Evolutionary conservation across 371 early-diverging fungal genomes (phyloP).

Genomic region (Lichtheimia hyalospora): DNA sequence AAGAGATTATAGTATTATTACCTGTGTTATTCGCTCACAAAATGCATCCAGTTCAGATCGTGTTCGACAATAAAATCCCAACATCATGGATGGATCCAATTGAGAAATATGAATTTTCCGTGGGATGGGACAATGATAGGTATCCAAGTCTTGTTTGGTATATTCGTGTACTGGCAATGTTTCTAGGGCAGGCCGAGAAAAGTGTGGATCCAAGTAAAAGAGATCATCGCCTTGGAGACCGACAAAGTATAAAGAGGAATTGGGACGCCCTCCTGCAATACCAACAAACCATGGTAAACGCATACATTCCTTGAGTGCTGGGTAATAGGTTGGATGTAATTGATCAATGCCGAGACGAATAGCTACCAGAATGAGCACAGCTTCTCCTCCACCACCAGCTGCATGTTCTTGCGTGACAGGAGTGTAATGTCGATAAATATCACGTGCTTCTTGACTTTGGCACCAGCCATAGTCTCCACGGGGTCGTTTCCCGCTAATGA

Average conservation of each 20-base stretch:
- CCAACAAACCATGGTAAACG: constrained; percentile 80
- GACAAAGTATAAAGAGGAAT: constrained; percentile 91
- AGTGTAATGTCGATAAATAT: constrained; percentile 26
- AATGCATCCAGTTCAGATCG: constrained; percentile 66
- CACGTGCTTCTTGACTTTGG: constrained; percentile 27
- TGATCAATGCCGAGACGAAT: constrained; percentile 87
- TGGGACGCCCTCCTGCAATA: constrained; percentile 94
- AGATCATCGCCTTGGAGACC: constrained; percentile 83
- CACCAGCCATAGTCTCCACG: constrained; percentile 34
- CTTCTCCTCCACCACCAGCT: constrained; percentile 37
- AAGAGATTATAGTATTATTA: constrained; percentile 16
- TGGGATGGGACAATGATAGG: constrained; percentile 82
- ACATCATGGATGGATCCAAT: constrained; percentile 91
- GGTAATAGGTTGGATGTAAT: constrained; percentile 83
- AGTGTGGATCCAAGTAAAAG: constrained; percentile 95
- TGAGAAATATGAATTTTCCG: constrained; percentile 71
- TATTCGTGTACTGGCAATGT: constrained; percentile 54
- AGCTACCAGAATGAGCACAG: constrained; percentile 82
- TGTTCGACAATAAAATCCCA: constrained; percentile 87
- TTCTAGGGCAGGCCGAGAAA: constrained; percentile 69
- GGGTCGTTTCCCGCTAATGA: constrained; percentile 36
- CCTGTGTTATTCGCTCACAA: constrained; percentile 49
- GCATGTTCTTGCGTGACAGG: constrained; percentile 13
- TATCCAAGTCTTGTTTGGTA: constrained; percentile 66
- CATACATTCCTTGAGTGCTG: constrained; percentile 75